A percentile compares a stretch with the other conserved stretches of the same genome.
phyloP scores from a whole-genome alignment of 2,329 filamentous ascomycete species.

The Spiromastix sp. region DNA sequence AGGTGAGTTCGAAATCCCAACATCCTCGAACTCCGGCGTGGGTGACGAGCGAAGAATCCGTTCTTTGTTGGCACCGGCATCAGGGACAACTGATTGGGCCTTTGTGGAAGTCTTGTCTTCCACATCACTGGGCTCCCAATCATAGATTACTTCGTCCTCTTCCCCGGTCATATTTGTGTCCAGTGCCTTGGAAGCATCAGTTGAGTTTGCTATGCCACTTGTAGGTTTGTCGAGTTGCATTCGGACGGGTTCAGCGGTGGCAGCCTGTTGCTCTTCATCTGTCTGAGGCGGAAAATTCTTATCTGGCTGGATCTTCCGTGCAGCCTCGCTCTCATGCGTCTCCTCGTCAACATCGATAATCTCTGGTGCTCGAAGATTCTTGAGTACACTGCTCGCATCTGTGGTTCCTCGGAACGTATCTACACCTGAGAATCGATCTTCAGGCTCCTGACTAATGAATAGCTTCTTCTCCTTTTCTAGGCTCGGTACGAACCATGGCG shows the following conservation, averaged over 20 bases:
- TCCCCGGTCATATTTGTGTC: neutral
- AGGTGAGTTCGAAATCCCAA: constrained; percentile 22
- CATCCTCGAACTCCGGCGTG: constrained; percentile 43
- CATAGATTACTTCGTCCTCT: constrained; percentile 12
- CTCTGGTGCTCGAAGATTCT: constrained; percentile 5
- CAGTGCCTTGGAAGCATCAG: neutral
- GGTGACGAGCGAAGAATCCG: constrained; percentile 21
- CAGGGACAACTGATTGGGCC: too few species aligned
- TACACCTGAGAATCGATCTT: constrained; percentile 11
- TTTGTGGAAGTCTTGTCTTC: constrained; percentile 14
- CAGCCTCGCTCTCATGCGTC: too few species aligned
- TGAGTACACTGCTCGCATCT: constrained; percentile 15
- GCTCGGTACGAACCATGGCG: constrained; percentile 36
- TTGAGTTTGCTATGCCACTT: too few species aligned
- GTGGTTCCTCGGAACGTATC: constrained; percentile 16
- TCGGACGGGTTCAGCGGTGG: too few species aligned
- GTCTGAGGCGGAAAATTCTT: too few species aligned
- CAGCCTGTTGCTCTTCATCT: too few species aligned
- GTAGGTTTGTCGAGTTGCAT: too few species aligned
- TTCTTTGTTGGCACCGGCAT: too few species aligned
- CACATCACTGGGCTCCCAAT: constrained; percentile 12
- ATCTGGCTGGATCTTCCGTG: too few species aligned
- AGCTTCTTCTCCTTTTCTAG: constrained; percentile 22
- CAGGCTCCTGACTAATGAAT: constrained; percentile 23
- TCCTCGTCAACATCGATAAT: constrained; percentile 10